Evolutionary conservation across 306 rosid species (phyloP).

Genomic region (Prunus mume): DNA sequence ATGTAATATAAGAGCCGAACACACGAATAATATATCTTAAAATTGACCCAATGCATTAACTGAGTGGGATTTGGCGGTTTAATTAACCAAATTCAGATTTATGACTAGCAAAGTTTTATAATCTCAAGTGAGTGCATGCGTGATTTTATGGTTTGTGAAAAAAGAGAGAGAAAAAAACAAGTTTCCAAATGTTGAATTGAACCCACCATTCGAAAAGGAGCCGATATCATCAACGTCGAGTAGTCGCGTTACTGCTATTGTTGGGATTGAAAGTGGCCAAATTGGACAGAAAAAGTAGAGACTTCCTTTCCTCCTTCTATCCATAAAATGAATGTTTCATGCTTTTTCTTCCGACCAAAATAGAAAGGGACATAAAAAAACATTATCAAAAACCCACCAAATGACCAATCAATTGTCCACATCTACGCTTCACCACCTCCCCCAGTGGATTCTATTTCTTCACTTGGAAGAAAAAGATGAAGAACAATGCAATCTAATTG

Average conservation of each 20-base stretch:
- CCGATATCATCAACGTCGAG: conserved; percentile 20
- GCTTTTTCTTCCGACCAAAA: neutral
- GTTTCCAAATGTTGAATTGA: neutral
- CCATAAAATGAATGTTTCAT: neutral
- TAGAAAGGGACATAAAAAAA: conserved; percentile 1
- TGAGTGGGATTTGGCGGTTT: neutral
- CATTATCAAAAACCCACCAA: conserved; percentile 3
- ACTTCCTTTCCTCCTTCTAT: neutral
- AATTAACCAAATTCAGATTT: neutral
- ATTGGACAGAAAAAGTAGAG: neutral
- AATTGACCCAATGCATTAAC: neutral
- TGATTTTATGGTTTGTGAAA: neutral
- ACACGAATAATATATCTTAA: neutral
- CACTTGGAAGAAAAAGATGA: neutral
- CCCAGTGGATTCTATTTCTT: conserved; percentile 10
- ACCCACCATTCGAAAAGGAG: conserved; percentile 2
- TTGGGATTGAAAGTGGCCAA: conserved; percentile 2
- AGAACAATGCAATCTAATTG: neutral
- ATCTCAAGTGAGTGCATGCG: neutral
- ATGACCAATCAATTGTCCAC: neutral
- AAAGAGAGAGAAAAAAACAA: neutral
- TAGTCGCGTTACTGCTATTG: conserved; percentile 25
- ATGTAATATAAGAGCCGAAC: neutral
- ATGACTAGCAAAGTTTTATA: neutral
- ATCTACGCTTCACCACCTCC: neutral